A percentile compares a stretch with the other conserved stretches of the same genome.
Evolutionary conservation across 768 basidiomycete species (phyloP).

Genomic region (Auriscalpium microsporum): DNA sequence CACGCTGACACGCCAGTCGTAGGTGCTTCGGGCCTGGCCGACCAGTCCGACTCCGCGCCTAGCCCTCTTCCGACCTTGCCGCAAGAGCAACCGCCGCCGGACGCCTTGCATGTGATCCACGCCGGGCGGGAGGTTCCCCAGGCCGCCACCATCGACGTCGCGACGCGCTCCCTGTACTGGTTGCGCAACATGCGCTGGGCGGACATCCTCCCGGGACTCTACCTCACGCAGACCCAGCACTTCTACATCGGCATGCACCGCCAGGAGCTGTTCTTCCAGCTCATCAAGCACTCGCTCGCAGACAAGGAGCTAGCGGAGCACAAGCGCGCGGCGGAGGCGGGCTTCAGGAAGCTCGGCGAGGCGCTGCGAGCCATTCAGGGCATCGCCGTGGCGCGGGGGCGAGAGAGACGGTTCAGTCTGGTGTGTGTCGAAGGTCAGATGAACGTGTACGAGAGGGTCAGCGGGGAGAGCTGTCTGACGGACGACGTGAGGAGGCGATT

Average conservation of each 20-base stretch:
- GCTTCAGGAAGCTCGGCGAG: constrained; percentile 16
- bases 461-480: constrained; percentile 2
- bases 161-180: constrained; percentile 18
- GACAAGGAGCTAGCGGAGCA: constrained; percentile 15
- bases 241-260: constrained; percentile 51
- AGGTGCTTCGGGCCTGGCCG: background rate
- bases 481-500: background rate
- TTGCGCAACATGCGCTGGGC: constrained; percentile 37
- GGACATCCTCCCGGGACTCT: constrained; percentile 55
- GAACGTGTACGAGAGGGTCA: constrained; percentile 4
- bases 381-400: constrained; percentile 11
- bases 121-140: constrained; percentile 1
- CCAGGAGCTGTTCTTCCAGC: constrained; percentile 40
- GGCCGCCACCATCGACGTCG: constrained; percentile 21
- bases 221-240: constrained; percentile 57
- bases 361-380: constrained; percentile 14
- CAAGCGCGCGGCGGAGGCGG: constrained; percentile 16
- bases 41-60: background rate
- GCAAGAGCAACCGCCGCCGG: background rate
- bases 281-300: constrained; percentile 34
- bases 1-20: background rate
- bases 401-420: constrained; percentile 9
- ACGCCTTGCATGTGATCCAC: background rate
- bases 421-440: constrained; percentile 7
- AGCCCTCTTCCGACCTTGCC: background rate